phyloP scores from a whole-genome alignment of 768 basidiomycete species.

The Podaxis sp. region DNA sequence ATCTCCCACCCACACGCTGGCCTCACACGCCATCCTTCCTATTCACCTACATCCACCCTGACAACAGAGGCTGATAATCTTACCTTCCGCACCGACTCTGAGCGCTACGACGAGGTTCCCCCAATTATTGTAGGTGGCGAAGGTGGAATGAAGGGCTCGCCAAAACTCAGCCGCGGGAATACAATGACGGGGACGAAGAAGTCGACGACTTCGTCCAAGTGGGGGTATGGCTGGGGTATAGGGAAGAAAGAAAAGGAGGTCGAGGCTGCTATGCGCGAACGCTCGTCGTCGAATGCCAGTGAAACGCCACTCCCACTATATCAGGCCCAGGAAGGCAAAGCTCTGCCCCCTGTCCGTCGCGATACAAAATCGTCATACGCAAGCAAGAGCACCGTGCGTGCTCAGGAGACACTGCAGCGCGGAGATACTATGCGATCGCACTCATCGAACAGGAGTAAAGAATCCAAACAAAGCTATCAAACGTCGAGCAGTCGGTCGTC shows the following conservation, averaged over 20 bases:
- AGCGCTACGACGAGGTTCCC: constrained; percentile 53
- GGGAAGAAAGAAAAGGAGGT: constrained; percentile 53
- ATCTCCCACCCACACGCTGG: constrained; percentile 14
- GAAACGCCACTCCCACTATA: constrained; percentile 37
- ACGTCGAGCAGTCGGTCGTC: constrained; percentile 31
- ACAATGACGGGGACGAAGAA: constrained; percentile 62
- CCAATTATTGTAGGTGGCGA: constrained; percentile 30
- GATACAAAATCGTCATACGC: constrained; percentile 33
- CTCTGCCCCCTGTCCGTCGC: constrained; percentile 17
- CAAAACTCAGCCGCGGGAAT: constrained; percentile 47
- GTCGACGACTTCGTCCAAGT: constrained; percentile 44
- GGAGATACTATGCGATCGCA: constrained; percentile 30
- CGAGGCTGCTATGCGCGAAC: constrained; percentile 28
- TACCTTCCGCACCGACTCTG: constrained; percentile 61
- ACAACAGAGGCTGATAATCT: constrained; percentile 46
- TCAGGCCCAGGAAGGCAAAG: constrained; percentile 17
- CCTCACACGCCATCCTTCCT: constrained; percentile 34
- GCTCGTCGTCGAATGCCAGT: constrained; percentile 23
- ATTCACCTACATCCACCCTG: constrained; percentile 44
- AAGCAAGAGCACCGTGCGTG: constrained; percentile 29
- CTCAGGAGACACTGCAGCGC: constrained; percentile 33
- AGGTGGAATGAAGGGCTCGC: constrained; percentile 37
- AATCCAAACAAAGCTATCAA: constrained; percentile 29
- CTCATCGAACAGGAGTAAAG: constrained; percentile 31
- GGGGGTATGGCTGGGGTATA: constrained; percentile 74